Evolutionary conservation across 2,329 filamentous ascomycete species (phyloP), one percentile per base, ranked within the genome.

Genomic region (Fonsecaea nubica): DNA sequence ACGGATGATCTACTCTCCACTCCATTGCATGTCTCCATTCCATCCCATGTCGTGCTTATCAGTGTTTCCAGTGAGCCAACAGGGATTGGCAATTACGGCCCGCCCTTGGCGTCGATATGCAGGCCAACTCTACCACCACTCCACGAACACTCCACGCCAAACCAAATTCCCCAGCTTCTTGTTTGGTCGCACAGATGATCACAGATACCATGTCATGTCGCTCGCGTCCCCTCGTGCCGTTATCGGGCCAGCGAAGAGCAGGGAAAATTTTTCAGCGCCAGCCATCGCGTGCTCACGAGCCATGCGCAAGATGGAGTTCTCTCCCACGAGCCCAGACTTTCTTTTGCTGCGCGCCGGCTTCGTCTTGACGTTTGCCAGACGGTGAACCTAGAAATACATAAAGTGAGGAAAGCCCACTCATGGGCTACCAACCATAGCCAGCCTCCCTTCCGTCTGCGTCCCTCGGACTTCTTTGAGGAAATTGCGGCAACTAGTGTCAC

Each of bases 41-140:
- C 18, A 32, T 35, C 33, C n/a, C 25, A n/a, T 53, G 52, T n/a
- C 7, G 62, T 65, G 57, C 63, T 65, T 65, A 65, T 65, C 63
- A 65, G 53, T 18, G 54, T 42, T 59, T 62, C 63, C 58, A 65
- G 33, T 62, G 58, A 65, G 40, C 58, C 57, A 62, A 62, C 53
- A 35, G 18, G 40, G 58, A 40, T 62, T 42, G 45, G 52, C 57
- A 54, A 60, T 57, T 48, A 52, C 33, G 40, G 25, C 12, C 30
- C 35, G 18, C 33, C 52, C n/a, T 15, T 62, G 53, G 45, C 42
- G 45, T 54, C 62, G 55, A 10, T 13, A 35, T 60, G 58, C 57
- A 45, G 21, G 18, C 18, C 58, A 50, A 50, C 45, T 50, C 45
- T 50, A 50, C 45, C 45, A 50, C 10, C 45, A 50, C 45, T 50